phyloP scores from a whole-genome alignment of 2,329 filamentous ascomycete genomes.

The Sporothrix mexicana region DNA sequence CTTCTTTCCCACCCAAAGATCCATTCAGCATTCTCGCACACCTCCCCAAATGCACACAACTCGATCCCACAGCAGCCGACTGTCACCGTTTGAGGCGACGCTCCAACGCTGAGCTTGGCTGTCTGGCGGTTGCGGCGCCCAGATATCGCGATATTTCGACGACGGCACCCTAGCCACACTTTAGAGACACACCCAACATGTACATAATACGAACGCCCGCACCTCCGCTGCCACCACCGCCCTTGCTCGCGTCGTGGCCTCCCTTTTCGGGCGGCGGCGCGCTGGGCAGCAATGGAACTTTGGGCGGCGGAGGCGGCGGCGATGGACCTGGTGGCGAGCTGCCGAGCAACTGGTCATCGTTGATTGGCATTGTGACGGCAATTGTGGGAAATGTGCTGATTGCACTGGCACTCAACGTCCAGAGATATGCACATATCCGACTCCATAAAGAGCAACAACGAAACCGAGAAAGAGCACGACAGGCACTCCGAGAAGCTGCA shows the following conservation, averaged over 20 bases:
- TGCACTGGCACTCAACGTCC: slow-evolving; percentile 92
- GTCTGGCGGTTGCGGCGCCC: neutral
- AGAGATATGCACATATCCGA: slow-evolving; percentile 91
- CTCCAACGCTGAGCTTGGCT: slow-evolving; percentile 28
- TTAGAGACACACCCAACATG: slow-evolving; percentile 27
- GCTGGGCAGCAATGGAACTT: slow-evolving; percentile 35
- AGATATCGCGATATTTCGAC: neutral
- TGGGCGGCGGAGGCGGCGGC: slow-evolving; percentile 48
- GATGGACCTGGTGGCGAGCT: slow-evolving; percentile 55
- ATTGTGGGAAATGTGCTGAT: slow-evolving; percentile 94
- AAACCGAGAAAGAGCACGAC: slow-evolving; percentile 60
- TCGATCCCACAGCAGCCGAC: slow-evolving; percentile 21
- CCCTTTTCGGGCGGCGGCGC: slow-evolving; percentile 39
- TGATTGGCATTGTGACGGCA: slow-evolving; percentile 93
- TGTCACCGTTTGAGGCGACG: slow-evolving; percentile 23
- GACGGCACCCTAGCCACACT: neutral
- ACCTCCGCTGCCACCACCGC: slow-evolving; percentile 22
- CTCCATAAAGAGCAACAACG: slow-evolving; percentile 73
- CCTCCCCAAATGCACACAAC: slow-evolving; percentile 26
- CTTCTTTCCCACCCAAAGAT: neutral
- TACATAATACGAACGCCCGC: slow-evolving; percentile 25
- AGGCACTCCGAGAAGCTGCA: slow-evolving; percentile 55
- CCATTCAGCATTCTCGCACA: neutral
- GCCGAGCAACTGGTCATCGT: slow-evolving; percentile 77
- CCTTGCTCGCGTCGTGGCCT: slow-evolving; percentile 35